phyloP scores from a whole-genome alignment of 2,329 filamentous ascomycete species.

The Talaromyces albobiverticillius region DNA sequence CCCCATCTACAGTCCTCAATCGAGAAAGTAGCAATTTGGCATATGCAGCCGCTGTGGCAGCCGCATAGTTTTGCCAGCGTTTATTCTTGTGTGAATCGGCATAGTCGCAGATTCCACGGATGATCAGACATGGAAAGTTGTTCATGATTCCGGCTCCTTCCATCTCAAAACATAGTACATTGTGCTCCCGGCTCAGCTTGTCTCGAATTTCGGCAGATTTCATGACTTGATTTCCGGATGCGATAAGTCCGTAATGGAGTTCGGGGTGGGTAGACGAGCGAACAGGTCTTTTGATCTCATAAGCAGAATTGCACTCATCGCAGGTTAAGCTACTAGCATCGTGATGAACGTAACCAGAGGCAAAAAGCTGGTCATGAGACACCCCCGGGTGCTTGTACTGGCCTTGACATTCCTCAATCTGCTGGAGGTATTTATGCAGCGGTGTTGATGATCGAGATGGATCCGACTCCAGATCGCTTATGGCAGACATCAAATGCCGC shows the following conservation, averaged over 20 bases:
- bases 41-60: slow-evolving; percentile 14
- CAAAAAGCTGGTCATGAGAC: background rate
- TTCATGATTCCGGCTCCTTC: slow-evolving; percentile 22
- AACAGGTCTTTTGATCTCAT: background rate
- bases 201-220: background rate
- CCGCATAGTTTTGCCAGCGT: slow-evolving; percentile 4
- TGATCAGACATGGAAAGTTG: slow-evolving; percentile 19
- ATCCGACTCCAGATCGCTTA: slow-evolving; percentile 11
- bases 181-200: background rate
- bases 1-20: background rate
- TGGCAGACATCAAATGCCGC: slow-evolving; percentile 9
- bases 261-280: background rate
- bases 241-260: slow-evolving; percentile 27
- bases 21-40: slow-evolving; percentile 16
- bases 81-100: slow-evolving; percentile 6
- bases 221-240: slow-evolving; percentile 24
- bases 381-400: slow-evolving; percentile 7
- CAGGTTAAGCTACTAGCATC: background rate
- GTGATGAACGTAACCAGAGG: background rate
- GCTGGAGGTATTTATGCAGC: slow-evolving; percentile 4
- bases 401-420: slow-evolving; percentile 5
- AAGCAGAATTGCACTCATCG: background rate
- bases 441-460: slow-evolving; percentile 3
- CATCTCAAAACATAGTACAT: slow-evolving; percentile 18
- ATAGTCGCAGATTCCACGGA: slow-evolving; percentile 9